phyloP scores from a whole-genome alignment of 371 early-diverging fungal genomes.

The Mucor velutinosus region DNA sequence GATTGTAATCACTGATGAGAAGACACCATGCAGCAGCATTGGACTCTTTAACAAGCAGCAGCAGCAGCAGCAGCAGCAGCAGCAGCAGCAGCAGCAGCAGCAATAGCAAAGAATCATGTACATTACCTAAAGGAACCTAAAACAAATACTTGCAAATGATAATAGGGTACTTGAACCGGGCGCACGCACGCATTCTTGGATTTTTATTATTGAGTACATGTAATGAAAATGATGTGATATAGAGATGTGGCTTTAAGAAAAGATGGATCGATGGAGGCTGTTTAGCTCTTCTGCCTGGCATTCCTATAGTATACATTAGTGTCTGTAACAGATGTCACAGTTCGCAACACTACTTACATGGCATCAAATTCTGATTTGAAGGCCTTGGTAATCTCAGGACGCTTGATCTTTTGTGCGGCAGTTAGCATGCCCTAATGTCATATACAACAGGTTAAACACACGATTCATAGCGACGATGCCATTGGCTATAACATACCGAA shows the following conservation, averaged over 20 bases:
- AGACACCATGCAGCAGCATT: not conserved
- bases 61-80: not conserved
- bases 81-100: too few species aligned
- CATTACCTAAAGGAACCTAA: not conserved
- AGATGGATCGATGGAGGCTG: not conserved
- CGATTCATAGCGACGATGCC: not conserved
- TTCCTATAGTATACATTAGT: constrained; percentile 13
- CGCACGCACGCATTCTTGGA: not conserved
- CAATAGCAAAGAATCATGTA: not conserved
- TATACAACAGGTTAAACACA: not conserved
- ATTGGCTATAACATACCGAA: constrained; percentile 46
- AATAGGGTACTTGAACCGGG: not conserved
- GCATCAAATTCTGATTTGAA: constrained; percentile 63
- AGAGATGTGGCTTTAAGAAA: not conserved
- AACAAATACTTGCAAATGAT: not conserved
- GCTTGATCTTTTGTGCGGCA: constrained; percentile 90
- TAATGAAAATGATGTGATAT: not conserved
- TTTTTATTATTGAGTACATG: not conserved
- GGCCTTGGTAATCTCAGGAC: constrained; percentile 68
- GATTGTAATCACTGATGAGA: not conserved
- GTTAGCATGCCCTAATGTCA: constrained; percentile 61
- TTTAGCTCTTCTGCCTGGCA: constrained; percentile 22
- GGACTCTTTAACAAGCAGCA: not conserved
- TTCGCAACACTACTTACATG: constrained; percentile 41
- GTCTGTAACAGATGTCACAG: not conserved